These are phyloP conservation scores for Vitis vinifera DNA, from an alignment of 164 flowering plant species.

Conservation along the genomic window DNA sequence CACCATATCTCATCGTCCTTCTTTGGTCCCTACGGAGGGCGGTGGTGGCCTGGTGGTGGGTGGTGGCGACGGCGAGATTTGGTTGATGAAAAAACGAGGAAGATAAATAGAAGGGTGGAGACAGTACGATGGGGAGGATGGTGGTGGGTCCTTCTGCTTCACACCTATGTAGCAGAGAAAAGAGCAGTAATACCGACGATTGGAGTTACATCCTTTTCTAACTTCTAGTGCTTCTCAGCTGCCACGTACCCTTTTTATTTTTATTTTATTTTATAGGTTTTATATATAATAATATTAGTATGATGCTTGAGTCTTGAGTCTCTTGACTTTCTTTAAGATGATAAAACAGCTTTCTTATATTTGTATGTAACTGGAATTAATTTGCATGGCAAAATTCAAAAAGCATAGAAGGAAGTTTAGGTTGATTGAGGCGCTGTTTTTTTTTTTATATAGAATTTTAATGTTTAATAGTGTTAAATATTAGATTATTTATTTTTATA, in stretches of 20 bases:
- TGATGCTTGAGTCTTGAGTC: neutral
- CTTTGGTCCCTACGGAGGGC: neutral
- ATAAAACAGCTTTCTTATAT: no score
- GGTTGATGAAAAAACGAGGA: slow-evolving; percentile 9
- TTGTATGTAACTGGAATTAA: no score
- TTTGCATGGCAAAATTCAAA: no score
- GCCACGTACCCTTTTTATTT: slow-evolving; percentile 23
- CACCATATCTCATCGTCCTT: slow-evolving; percentile 47
- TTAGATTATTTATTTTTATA: no score
- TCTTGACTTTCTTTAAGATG: no score
- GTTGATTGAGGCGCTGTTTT: no score
- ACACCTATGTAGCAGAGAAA: slow-evolving; percentile 4
- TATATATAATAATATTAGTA: neutral
- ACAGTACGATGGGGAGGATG: neutral
- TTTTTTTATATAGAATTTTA: no score
- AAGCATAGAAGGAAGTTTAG: no score
- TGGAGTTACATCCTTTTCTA: slow-evolving; percentile 23
- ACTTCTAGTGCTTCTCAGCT: slow-evolving; percentile 19
- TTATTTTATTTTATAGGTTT: neutral
- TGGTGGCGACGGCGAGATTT: neutral
- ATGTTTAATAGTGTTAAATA: no score
- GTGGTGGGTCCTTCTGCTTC: slow-evolving; percentile 22
- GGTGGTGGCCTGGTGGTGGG: neutral
- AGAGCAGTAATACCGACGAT: slow-evolving; percentile 28
- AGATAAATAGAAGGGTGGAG: slow-evolving; percentile 7